These are phyloP conservation scores for Yarrowia osloensis DNA, from an alignment of 805 yeast species.

Conservation along the genomic window DNA sequence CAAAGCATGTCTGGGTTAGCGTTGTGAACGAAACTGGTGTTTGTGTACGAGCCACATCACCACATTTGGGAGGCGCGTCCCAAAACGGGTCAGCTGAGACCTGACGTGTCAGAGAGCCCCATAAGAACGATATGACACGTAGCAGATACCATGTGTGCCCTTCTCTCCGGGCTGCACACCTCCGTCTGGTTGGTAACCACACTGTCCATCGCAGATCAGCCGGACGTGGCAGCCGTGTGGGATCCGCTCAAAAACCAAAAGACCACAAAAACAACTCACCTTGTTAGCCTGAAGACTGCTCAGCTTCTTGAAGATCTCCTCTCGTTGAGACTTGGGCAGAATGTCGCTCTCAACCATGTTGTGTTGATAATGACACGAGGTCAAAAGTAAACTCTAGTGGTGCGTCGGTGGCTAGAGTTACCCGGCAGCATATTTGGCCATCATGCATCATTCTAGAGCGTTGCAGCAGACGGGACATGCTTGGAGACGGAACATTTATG, in stretches of 20 bases:
- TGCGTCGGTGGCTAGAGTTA: neutral
- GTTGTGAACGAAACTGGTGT: neutral
- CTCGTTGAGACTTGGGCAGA: constrained; percentile 61
- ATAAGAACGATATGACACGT: neutral
- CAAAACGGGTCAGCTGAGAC: neutral
- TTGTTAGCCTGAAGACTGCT: constrained; percentile 72
- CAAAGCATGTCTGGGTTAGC: constrained; percentile 65
- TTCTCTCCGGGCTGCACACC: neutral
- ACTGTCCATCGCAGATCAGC: neutral
- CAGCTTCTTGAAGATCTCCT: constrained; percentile 62
- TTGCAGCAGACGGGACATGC: neutral
- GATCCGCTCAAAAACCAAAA: neutral
- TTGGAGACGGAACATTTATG: neutral
- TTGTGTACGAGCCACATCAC: neutral
- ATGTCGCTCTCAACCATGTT: constrained; percentile 36
- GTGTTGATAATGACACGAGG: constrained; percentile 30
- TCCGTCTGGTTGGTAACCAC: neutral
- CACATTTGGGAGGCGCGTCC: neutral
- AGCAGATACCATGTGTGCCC: neutral
- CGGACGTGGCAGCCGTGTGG: neutral
- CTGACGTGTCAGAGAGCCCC: neutral
- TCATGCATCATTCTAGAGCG: neutral
- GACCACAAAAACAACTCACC: constrained; percentile 38
- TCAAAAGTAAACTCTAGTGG: constrained; percentile 19
- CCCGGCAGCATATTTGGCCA: constrained; percentile 23